phyloP scores from a whole-genome alignment of 352 stramenopile genomes.

The Pythium diclinum region DNA sequence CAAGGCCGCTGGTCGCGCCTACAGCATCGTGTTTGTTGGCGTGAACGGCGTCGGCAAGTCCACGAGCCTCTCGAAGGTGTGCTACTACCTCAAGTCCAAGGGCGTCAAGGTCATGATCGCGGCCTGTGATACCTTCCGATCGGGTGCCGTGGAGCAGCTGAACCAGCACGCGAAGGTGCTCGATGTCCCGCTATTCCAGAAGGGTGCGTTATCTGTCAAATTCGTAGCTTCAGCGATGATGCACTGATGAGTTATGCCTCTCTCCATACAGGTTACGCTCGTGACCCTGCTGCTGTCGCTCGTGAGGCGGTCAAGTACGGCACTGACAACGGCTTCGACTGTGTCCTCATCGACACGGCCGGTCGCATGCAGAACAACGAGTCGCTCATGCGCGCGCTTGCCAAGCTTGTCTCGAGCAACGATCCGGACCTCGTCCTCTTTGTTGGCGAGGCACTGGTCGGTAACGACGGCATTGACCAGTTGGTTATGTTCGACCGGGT shows the following conservation, averaged over 20 bases:
- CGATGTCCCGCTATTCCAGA: constrained; percentile 95
- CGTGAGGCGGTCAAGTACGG: constrained; percentile 95
- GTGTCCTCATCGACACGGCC: constrained; percentile 98
- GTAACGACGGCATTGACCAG: constrained; percentile 99
- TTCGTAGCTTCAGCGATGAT: not conserved
- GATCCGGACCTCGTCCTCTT: constrained; percentile 97
- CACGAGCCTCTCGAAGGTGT: constrained; percentile 98
- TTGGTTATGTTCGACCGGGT: constrained; percentile 94
- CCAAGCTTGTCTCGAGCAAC: constrained; percentile 96
- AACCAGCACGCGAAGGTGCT: constrained; percentile 97
- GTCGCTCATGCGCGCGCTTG: constrained; percentile 96
- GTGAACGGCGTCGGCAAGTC: constrained; percentile 99
- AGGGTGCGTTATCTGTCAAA: constrained; percentile 31
- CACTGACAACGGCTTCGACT: constrained; percentile 93
- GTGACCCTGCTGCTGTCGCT: constrained; percentile 95
- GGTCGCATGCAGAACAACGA: constrained; percentile 99
- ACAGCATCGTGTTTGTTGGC: constrained; percentile 98
- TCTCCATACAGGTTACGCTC: constrained; percentile 89
- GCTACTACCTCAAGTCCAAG: constrained; percentile 98
- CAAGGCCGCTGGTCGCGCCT: constrained; percentile 87
- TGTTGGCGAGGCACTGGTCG: constrained; percentile 98
- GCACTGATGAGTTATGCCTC: not conserved
- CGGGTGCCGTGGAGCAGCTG: constrained; percentile 98
- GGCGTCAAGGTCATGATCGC: constrained; percentile 95
- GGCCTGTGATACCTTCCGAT: constrained; percentile 98